These are phyloP conservation scores for Hansfordia pulvinata DNA, from an alignment of 2,329 filamentous ascomycete species.

Conservation along the genomic window DNA sequence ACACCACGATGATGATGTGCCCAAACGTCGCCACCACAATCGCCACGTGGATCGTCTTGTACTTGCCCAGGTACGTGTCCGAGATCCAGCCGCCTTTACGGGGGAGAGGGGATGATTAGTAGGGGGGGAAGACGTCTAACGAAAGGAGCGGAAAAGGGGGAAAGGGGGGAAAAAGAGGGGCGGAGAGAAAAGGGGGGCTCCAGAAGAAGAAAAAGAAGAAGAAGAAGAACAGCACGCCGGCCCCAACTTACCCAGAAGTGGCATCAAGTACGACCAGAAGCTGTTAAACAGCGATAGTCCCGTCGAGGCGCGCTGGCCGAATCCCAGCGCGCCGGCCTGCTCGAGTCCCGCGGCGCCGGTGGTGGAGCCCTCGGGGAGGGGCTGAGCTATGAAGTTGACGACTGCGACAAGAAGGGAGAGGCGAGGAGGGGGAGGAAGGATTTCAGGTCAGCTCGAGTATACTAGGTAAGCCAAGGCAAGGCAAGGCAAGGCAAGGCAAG, in stretches of 20 bases:
- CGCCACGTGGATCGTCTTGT: slow-evolving; percentile 47
- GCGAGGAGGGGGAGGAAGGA: neutral
- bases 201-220: no score
- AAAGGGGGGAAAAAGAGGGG: no score
- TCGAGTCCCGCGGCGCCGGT: slow-evolving; percentile 32
- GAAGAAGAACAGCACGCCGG: no score
- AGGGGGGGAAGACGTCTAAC: neutral
- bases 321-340: slow-evolving; percentile 39
- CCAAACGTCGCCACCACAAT: slow-evolving; percentile 42
- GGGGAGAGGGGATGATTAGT: slow-evolving; percentile 10
- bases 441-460: neutral
- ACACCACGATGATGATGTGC: slow-evolving; percentile 43
- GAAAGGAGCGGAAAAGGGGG: no score
- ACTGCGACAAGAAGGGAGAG: slow-evolving; percentile 9
- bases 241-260: slow-evolving; percentile 13
- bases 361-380: slow-evolving; percentile 36
- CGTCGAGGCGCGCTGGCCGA: slow-evolving; percentile 18
- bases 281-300: slow-evolving; percentile 15
- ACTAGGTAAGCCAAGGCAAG: no score
- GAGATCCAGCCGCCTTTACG: slow-evolving; percentile 35
- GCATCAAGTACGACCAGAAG: slow-evolving; percentile 18
- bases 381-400: slow-evolving; percentile 51
- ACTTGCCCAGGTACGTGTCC: slow-evolving; percentile 48
- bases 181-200: no score
- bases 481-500: no score